Base-by-base conservation (phyloP, 371 early-diverging fungal species). In the Apophysomyces ossiformis region DNA sequence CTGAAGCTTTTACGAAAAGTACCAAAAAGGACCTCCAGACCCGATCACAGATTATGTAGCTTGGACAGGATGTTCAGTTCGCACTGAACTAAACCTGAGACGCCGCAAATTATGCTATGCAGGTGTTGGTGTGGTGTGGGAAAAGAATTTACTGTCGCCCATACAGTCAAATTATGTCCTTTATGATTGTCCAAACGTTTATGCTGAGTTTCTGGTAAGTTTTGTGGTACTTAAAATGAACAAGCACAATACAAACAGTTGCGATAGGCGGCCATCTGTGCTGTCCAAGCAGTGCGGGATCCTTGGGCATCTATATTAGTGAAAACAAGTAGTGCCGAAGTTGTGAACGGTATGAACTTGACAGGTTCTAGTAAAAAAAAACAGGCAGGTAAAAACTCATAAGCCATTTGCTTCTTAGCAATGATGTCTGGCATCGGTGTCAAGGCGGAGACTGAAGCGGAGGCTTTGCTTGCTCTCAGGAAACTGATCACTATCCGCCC, bases 351-450 rank as follows among this genome's bases (percentile, higher is more conserved):
- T 50, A 50, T 9, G 32, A 21, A 21, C 21, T 9, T 9, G 9
- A 50, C 32, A 26, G 32, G 32, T 2, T 26, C 32, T 26, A 26
- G 32, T 26, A 26, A 50, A 21, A 11, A 50, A 21, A 50, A 0
- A 50, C 1, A 50, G 16, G 2, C 5, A 21, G 21, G 4, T 21
- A 50, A 21, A 45, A 12, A 18, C 5, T 45, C 16, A 26, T 26
- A 26, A 18, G 46, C n/a, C 46, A n/a, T 45, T n/a, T 50, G n/a
- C 54, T 9, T 47, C 47, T 11, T 50, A 50, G 54, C 54, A 18
- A 50, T 50, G 54, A 50, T 50, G 54, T 50, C 54, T 21, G 54
- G 54, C 18, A 50, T 50, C 21, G 54, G 54, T 50, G 54, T 50
- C n/a, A 50, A 50, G 21, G 16, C 54, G 54, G 54, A 50, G 21